Evolutionary conservation across 495 filamentous ascomycete genomes (phyloP).

Genomic region (Neurospora tetraspora): DNA sequence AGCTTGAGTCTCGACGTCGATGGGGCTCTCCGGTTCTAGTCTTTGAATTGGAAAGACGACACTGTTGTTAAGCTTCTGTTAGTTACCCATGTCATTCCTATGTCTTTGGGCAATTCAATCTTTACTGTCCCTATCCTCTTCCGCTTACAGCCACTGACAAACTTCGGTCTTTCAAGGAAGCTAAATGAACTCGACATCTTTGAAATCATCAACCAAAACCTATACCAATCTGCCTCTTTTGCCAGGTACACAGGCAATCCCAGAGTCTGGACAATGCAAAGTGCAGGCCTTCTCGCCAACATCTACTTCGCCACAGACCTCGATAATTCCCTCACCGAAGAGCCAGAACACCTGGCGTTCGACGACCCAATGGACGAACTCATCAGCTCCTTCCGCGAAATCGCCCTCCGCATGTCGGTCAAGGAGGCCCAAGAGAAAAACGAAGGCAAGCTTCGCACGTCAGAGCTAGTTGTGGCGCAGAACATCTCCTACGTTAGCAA

Average conservation of each 20-base stretch:
- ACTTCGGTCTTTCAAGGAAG: background rate
- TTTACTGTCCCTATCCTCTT: too few species aligned
- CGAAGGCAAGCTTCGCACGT: background rate
- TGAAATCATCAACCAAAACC: background rate
- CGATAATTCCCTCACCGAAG: background rate
- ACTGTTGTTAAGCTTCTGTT: too few species aligned
- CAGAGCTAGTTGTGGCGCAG: background rate
- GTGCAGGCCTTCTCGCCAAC: background rate
- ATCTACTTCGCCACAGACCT: background rate
- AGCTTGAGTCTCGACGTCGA: too few species aligned
- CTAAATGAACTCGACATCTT: background rate
- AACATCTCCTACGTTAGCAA: background rate
- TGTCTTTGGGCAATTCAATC: too few species aligned
- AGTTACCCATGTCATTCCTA: too few species aligned
- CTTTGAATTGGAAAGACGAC: too few species aligned
- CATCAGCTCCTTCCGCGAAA: background rate
- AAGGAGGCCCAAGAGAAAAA: background rate
- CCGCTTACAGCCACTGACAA: background rate
- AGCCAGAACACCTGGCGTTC: background rate
- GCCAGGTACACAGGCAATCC: background rate
- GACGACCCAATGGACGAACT: background rate
- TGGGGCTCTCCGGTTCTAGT: too few species aligned
- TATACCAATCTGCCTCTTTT: background rate
- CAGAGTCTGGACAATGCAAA: background rate
- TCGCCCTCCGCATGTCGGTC: background rate